Base-by-base conservation (phyloP, 2,329 filamentous ascomycete species). In the Basipetospora chlamydospora region DNA sequence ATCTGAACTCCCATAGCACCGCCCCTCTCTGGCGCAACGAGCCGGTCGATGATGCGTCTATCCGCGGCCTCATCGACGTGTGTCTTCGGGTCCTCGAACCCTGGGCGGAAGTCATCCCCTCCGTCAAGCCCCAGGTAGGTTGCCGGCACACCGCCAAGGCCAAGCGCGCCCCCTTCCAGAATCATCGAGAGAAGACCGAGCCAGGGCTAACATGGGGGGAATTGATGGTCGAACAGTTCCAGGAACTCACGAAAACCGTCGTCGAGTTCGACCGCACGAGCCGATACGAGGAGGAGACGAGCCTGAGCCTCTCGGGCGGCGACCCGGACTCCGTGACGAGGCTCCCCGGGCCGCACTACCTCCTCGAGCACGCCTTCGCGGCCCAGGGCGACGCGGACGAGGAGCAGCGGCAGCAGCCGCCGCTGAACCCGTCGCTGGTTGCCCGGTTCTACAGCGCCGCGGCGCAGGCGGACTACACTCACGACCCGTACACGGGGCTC, bases 21-120 rank as follows among this genome's bases (percentile, higher is more conserved):
- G 57, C 54, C 6, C 57, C 58, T 5, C 44, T 57, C 3, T 56
- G 54, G 49, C 47, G 51, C 21, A 47, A 50, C 16, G 50, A 51
- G 6, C 42, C 47, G 2, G 49, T 53, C 3, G 49, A 53, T 35
- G 55, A 58, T 18, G 39, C 44, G 2, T 48, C 53, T 16, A 48
- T 61, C 12, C 47, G 49, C 4, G 43, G 42, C 3, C 43, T 60
- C 15, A 52, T 61, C 21, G 43, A 53, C 29, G 49, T 47, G 11
- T 50, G 58, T 6, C 45, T 60, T 39, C 47, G 45, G 23, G 46
- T 59, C 6, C 52, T 52, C 11, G 47, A 55, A 26, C 51, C 54
- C 2, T 55, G 56, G 49, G 48, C 44, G 10, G 31, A 26, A 6
- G 37, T 46, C 8, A 43, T 48, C n/a, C 46, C 46, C 12, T 37